Percentiles rank a stretch among this genome's conserved stretches.
Conservation (phyloP, 1,284 basidiomycete species). For the Rhodotorula glutinis region DNA sequence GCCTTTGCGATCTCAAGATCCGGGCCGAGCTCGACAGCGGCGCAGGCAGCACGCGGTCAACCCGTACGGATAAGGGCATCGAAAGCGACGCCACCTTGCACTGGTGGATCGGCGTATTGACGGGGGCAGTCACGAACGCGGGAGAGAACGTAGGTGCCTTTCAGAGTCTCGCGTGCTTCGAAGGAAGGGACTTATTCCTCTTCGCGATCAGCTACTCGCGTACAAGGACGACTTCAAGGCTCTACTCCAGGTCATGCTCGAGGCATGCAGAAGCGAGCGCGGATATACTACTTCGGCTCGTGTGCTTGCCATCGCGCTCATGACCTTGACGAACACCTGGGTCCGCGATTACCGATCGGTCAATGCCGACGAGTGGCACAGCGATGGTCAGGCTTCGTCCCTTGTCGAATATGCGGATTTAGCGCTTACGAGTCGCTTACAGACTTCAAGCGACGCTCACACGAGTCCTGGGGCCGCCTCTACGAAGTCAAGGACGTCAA, state of each 20-base stretch:
- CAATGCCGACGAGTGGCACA: constrained; percentile 77
- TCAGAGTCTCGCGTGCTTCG: background rate
- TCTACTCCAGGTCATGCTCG: constrained; percentile 66
- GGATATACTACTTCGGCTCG: constrained; percentile 80
- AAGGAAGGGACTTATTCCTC: too few relatives aligned
- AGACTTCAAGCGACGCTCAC: constrained; percentile 51
- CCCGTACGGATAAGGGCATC: constrained; percentile 74
- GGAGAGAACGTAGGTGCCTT: constrained; percentile 56
- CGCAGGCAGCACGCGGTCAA: constrained; percentile 86
- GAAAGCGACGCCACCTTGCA: constrained; percentile 89
- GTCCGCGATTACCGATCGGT: constrained; percentile 77
- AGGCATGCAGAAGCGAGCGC: constrained; percentile 81
- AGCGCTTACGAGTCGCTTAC: background rate
- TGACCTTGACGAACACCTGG: constrained; percentile 74
- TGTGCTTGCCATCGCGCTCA: constrained; percentile 72
- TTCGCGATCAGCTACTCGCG: constrained; percentile 65
- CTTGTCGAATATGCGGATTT: background rate
- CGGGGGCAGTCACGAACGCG: constrained; percentile 72
- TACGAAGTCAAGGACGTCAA: constrained; percentile 76
- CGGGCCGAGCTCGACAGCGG: constrained; percentile 83
- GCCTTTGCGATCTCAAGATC: constrained; percentile 75
- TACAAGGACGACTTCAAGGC: constrained; percentile 67
- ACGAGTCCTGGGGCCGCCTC: constrained; percentile 55
- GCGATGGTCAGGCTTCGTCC: constrained; percentile 57
- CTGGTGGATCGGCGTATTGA: constrained; percentile 81